Evolutionary conservation across 1,284 basidiomycete genomes (phyloP).

Genomic region (Puccinia novopanici): DNA sequence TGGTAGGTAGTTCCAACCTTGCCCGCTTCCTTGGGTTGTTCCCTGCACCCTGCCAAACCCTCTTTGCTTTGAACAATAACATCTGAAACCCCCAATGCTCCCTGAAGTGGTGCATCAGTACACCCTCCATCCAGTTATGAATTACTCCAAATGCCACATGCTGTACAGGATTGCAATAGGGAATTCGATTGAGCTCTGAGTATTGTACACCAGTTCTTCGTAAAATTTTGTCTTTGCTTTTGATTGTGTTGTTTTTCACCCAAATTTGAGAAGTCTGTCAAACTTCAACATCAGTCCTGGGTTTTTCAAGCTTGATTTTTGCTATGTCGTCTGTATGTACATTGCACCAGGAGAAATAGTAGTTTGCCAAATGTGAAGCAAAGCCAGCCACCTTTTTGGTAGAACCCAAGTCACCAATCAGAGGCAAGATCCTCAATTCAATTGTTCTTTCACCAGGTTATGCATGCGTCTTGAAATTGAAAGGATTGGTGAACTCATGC

Average conservation of each 20-base stretch:
- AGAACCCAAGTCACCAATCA: conserved; percentile 29
- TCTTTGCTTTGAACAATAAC: background rate
- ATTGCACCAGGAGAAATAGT: conserved; percentile 29
- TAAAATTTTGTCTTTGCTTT: background rate
- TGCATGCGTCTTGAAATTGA: background rate
- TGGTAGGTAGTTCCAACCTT: background rate
- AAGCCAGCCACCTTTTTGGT: conserved; percentile 26
- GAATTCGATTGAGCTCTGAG: conserved; percentile 20
- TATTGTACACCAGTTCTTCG: background rate
- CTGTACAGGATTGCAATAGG: conserved; percentile 2
- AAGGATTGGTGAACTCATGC: background rate
- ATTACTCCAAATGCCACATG: conserved; percentile 29
- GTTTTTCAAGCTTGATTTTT: background rate
- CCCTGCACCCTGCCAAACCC: background rate
- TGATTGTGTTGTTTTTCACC: background rate
- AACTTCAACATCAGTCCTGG: background rate
- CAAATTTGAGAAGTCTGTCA: background rate
- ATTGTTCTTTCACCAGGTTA: conserved; percentile 7
- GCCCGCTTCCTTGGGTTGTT: background rate
- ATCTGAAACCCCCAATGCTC: conserved; percentile 34
- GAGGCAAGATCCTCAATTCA: background rate
- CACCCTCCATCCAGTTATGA: conserved; percentile 47
- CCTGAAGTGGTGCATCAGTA: conserved; percentile 31
- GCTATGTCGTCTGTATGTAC: background rate
- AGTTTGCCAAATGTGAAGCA: conserved; percentile 22